phyloP scores from a whole-genome alignment of 768 basidiomycete genomes.

The Gloeostereum incarnatum region DNA sequence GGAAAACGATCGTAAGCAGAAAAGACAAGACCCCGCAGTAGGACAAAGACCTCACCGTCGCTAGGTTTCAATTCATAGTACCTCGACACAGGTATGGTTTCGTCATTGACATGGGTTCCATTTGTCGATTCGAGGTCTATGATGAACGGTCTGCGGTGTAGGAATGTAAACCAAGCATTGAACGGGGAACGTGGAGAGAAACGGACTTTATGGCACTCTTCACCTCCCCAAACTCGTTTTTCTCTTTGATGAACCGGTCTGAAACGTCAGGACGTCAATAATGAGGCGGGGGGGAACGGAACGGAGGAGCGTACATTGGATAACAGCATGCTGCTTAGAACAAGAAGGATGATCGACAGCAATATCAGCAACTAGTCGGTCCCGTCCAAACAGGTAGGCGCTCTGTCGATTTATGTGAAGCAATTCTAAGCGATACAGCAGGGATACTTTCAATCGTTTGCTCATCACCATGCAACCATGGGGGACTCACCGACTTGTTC shows the following conservation, averaged over 20 bases:
- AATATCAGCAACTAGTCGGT: slow-evolving; percentile 79
- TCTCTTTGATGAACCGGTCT: slow-evolving; percentile 81
- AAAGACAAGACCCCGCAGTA: slow-evolving; percentile 8
- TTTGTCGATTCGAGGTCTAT: slow-evolving; percentile 99
- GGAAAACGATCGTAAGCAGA: no score
- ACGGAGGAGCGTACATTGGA: slow-evolving; percentile 62
- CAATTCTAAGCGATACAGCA: slow-evolving; percentile 45
- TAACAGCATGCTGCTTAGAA: slow-evolving; percentile 96
- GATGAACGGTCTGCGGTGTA: slow-evolving; percentile 69
- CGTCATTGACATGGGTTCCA: slow-evolving; percentile 85
- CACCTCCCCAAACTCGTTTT: slow-evolving; percentile 76
- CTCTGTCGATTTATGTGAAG: slow-evolving; percentile 92
- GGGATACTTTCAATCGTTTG: neutral
- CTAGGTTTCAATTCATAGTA: slow-evolving; percentile 77
- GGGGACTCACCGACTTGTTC: slow-evolving; percentile 77
- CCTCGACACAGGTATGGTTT: slow-evolving; percentile 73
- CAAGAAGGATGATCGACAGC: slow-evolving; percentile 93
- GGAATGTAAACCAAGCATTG: slow-evolving; percentile 3
- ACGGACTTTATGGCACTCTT: slow-evolving; percentile 82
- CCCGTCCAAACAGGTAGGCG: slow-evolving; percentile 89
- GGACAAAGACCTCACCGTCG: slow-evolving; percentile 49
- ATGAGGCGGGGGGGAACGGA: neutral
- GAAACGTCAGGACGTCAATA: slow-evolving; percentile 6
- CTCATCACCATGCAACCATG: neutral
- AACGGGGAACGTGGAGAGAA: neutral